phyloP scores from a whole-genome alignment of 345 rosid genomes.

The Rhodamnia argentea region DNA sequence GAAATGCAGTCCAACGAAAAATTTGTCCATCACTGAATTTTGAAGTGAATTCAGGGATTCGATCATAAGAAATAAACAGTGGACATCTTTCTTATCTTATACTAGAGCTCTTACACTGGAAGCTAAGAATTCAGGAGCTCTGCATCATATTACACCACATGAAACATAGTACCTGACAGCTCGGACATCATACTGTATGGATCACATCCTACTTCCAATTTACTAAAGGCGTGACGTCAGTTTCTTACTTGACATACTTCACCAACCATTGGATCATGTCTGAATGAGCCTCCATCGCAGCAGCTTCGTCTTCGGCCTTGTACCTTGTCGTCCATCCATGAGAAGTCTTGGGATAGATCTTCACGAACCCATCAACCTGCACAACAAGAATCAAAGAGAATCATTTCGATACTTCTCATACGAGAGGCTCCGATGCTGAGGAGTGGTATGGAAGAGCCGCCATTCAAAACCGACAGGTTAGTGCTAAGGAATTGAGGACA shows the following conservation, averaged over 20 bases:
- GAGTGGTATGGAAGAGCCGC: not conserved
- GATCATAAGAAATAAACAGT: not conserved
- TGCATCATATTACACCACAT: not conserved
- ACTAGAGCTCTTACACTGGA: not conserved
- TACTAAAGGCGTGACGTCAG: too few species aligned
- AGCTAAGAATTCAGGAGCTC: too few species aligned
- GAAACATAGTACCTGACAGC: not conserved
- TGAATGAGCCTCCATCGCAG: conserved; percentile 63
- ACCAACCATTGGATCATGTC: conserved; percentile 52
- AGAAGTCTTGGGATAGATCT: conserved; percentile 54
- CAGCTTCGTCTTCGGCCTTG: conserved; percentile 30
- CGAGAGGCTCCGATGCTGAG: not conserved
- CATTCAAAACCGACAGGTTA: not conserved
- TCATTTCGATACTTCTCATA: not conserved
- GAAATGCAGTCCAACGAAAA: too few species aligned
- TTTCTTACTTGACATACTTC: conserved; percentile 42
- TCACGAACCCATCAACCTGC: conserved; percentile 50
- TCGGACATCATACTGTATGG: not conserved
- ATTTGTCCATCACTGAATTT: not conserved
- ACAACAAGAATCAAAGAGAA: not conserved
- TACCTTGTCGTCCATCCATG: conserved; percentile 84
- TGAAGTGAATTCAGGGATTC: not conserved
- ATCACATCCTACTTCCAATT: not conserved
- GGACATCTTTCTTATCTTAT: not conserved
- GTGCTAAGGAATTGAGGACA: not conserved